phyloP scores from a whole-genome alignment of 305 asterid genomes.

The Petunia hybrid region DNA sequence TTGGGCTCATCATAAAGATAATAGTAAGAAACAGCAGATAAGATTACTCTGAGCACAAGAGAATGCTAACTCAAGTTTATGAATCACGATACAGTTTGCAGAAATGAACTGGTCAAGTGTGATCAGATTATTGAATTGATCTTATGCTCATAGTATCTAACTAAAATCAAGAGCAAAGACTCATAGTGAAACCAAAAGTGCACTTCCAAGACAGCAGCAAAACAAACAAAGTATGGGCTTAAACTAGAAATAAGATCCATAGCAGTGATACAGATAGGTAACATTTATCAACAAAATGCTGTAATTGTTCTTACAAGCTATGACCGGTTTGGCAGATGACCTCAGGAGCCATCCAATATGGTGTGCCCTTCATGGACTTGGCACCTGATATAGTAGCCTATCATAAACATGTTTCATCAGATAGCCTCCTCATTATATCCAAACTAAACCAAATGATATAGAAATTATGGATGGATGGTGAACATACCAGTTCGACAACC shows the following conservation, averaged over 20 bases:
- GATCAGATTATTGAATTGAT: slow-evolving; percentile 4
- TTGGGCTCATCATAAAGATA: slow-evolving; percentile 21
- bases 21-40: background rate
- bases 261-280: slow-evolving; percentile 3
- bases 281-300: background rate
- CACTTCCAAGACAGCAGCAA: slow-evolving; percentile 26
- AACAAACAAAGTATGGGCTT: background rate
- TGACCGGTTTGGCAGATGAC: slow-evolving; percentile 99
- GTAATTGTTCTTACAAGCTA: slow-evolving; percentile 77
- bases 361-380: slow-evolving; percentile 99
- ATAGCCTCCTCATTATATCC: slow-evolving; percentile 34
- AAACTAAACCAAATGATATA: slow-evolving; percentile 29
- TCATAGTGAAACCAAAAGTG: background rate
- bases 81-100: slow-evolving; percentile 13
- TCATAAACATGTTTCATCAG: slow-evolving; percentile 38
- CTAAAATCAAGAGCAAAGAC: slow-evolving; percentile 6
- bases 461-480: slow-evolving; percentile 22
- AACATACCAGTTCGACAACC: slow-evolving; percentile 87
- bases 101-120: slow-evolving; percentile 20
- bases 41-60: background rate
- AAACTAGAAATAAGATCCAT: slow-evolving; percentile 5
- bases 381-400: slow-evolving; percentile 99
- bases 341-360: slow-evolving; percentile 99
- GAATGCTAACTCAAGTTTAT: slow-evolving; percentile 21
- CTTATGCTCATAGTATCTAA: background rate